These are phyloP conservation scores for Citropsis articulata DNA, from an alignment of 345 rosid species.

Conservation along the genomic window DNA sequence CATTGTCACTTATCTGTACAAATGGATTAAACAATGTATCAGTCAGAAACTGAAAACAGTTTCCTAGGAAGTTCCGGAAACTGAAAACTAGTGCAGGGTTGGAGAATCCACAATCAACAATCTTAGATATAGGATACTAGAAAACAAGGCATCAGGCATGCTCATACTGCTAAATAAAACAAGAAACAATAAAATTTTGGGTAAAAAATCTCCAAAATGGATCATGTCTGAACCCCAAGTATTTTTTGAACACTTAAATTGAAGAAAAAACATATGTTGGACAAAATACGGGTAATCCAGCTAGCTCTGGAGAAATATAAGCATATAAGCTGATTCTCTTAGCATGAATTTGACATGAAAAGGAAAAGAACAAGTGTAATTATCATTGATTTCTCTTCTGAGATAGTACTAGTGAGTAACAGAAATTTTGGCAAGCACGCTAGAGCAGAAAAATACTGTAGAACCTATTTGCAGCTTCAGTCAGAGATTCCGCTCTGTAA, in stretches of 20 bases:
- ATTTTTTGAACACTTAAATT: background rate
- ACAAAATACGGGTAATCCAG: background rate
- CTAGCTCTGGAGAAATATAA: background rate
- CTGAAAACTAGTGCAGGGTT: background rate
- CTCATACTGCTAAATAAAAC: background rate
- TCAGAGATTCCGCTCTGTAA: background rate
- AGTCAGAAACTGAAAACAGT: background rate
- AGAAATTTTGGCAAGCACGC: background rate
- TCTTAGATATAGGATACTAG: background rate
- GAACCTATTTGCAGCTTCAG: background rate
- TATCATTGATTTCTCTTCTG: background rate
- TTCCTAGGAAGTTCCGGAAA: background rate
- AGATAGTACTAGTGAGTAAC: background rate
- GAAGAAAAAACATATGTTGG: background rate
- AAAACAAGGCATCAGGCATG: background rate
- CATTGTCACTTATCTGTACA: conserved; percentile 73
- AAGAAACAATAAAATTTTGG: background rate
- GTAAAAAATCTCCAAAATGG: background rate
- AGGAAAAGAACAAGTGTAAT: background rate
- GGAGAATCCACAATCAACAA: background rate
- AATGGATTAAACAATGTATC: background rate
- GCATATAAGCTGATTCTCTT: background rate
- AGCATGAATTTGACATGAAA: background rate
- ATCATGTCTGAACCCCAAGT: background rate
- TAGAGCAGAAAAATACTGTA: background rate